Evolutionary conservation across 108 stramenopile species (phyloP).

Genomic region (Cyclotella atomus): DNA sequence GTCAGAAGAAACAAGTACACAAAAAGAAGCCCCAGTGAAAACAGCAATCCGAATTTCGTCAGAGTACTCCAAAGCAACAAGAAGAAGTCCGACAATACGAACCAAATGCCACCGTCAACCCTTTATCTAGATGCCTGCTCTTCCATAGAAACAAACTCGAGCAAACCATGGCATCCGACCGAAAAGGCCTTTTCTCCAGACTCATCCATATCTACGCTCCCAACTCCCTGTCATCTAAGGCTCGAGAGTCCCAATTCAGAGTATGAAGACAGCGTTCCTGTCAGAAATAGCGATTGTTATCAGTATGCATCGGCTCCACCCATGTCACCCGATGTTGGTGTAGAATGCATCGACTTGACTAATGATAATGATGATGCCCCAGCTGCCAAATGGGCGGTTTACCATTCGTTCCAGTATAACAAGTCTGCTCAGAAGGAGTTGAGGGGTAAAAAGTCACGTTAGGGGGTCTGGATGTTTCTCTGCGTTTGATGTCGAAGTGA

Average conservation of each 20-base stretch:
- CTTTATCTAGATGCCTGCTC: background rate
- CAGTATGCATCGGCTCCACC: constrained; percentile 40
- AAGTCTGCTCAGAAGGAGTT: constrained; percentile 32
- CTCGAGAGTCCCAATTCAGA: constrained; percentile 16
- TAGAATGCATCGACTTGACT: background rate
- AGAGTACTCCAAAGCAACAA: background rate
- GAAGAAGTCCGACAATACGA: background rate
- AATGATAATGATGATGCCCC: constrained; percentile 14
- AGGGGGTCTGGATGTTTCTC: too few relatives aligned
- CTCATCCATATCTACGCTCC: constrained; percentile 44
- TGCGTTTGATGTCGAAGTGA: too few relatives aligned
- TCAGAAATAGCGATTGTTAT: constrained; percentile 17
- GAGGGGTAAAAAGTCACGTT: constrained; percentile 15
- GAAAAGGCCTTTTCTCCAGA: constrained; percentile 41
- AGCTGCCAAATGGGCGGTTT: constrained; percentile 43
- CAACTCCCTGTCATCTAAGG: constrained; percentile 45
- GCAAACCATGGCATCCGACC: constrained; percentile 2
- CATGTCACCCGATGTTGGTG: constrained; percentile 17
- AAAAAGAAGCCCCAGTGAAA: background rate
- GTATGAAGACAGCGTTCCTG: background rate
- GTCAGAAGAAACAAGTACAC: constrained; percentile 10
- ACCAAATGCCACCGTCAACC: background rate
- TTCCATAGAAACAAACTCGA: background rate
- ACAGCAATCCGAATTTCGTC: too few relatives aligned
- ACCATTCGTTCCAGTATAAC: constrained; percentile 40